A percentile compares a stretch with the other conserved stretches of the same genome.
Conservation (phyloP, 148 eudicot species). For the Polygonum maritimum region DNA sequence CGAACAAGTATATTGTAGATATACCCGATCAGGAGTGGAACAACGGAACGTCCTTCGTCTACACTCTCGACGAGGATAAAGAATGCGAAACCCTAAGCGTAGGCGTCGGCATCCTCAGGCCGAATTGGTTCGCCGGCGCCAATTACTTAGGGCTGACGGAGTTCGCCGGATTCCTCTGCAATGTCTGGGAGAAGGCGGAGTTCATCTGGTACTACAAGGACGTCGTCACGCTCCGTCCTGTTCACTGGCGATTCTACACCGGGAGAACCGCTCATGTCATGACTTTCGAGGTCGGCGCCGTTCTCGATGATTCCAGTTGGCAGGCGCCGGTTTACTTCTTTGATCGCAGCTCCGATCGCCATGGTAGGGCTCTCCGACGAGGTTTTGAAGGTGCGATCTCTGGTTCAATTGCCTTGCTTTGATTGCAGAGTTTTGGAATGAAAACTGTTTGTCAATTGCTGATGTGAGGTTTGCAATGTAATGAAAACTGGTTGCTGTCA, state of each 20-base stretch:
- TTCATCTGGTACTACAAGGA: slow-evolving; percentile 60
- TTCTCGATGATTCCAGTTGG: no score
- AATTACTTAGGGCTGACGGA: slow-evolving; percentile 28
- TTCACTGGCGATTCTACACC: slow-evolving; percentile 53
- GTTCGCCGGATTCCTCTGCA: slow-evolving; percentile 42
- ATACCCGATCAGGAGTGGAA: slow-evolving; percentile 53
- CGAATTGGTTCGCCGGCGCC: slow-evolving; percentile 56
- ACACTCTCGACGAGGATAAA: slow-evolving; percentile 20
- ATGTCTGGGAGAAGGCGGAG: slow-evolving; percentile 57
- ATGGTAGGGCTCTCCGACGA: neutral
- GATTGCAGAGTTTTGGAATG: no score
- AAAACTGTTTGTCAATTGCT: no score
- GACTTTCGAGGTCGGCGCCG: no score
- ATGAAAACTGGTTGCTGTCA: no score
- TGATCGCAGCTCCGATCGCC: slow-evolving; percentile 8
- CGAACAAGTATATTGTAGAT: no score
- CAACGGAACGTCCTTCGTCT: slow-evolving; percentile 46
- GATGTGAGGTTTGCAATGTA: no score
- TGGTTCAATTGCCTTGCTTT: neutral
- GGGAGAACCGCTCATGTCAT: no score
- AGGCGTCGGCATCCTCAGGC: slow-evolving; percentile 43
- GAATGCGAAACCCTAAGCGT: slow-evolving; percentile 23
- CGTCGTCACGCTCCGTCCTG: slow-evolving; percentile 47
- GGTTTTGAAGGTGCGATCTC: neutral
- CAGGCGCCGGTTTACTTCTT: no score